Evolutionary conservation across 495 filamentous ascomycete species (phyloP).

Genomic region (Penicillium lividum): DNA sequence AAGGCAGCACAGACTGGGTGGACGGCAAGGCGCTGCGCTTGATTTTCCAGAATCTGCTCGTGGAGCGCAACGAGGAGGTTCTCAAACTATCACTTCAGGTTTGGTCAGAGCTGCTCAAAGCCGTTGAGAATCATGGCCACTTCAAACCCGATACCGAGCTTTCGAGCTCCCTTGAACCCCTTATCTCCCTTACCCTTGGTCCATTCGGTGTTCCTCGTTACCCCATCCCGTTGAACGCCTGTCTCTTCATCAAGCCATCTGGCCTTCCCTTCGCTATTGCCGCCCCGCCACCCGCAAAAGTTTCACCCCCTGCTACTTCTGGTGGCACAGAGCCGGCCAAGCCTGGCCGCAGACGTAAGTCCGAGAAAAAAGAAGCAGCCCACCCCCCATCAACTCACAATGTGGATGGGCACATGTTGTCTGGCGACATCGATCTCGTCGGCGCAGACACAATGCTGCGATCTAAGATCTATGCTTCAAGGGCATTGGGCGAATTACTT

Average conservation of each 20-base stretch:
- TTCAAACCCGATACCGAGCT: conserved; percentile 67
- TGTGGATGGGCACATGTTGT: conserved; percentile 96
- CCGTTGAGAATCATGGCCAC: conserved; percentile 58
- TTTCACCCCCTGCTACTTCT: conserved; percentile 53
- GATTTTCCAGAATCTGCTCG: conserved; percentile 90
- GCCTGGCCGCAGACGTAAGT: conserved; percentile 74
- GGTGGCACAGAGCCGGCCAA: conserved; percentile 30
- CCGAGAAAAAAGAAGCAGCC: conserved; percentile 79
- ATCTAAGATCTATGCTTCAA: conserved; percentile 82
- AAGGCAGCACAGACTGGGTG: conserved; percentile 86
- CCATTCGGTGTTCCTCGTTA: conserved; percentile 89
- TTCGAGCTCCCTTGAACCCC: conserved; percentile 61
- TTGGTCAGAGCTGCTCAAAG: conserved; percentile 75
- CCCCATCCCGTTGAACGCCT: conserved; percentile 85
- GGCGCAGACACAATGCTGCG: conserved; percentile 84
- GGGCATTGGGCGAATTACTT: conserved; percentile 68
- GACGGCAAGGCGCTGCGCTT: conserved; percentile 85
- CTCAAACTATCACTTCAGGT: conserved; percentile 80
- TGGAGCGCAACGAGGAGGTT: conserved; percentile 82
- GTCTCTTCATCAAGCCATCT: conserved; percentile 91
- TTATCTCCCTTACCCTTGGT: conserved; percentile 78
- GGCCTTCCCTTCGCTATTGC: conserved; percentile 71
- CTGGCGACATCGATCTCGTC: conserved; percentile 92
- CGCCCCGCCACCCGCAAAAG: conserved; percentile 51
- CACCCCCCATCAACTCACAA: conserved; percentile 71